Evolutionary conservation across 2,329 filamentous ascomycete genomes (phyloP), one percentile per base, ranked within the genome.

Genomic region (Ophiostoma piceae): DNA sequence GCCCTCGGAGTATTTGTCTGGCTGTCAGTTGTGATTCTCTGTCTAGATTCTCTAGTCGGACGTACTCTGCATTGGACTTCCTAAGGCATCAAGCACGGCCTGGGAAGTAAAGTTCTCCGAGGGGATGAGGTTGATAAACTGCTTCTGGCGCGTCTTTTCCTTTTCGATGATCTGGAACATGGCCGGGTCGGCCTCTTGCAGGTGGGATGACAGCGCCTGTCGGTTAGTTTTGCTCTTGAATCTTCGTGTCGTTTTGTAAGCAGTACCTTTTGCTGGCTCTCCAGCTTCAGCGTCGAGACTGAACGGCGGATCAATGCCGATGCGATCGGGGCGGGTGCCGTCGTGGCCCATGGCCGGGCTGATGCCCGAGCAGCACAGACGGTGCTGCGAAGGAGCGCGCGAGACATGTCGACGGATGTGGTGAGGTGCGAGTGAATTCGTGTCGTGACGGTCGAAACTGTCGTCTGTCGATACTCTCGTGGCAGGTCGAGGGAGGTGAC

Each of bases 1-100:
- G 68, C 95, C 95, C 80, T 99, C 95, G 0, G 95, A 98, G 82
- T 99, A 99, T 80, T 99, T 98, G 82, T 98, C 92, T 91, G 64
- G 14, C 19, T 26, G 67, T 68, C 57, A 72, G 67, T 19, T 7
- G 16, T 19, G 43, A 14, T 16, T 19, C 8, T 39, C 14, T 37
- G 11, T 5, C 29, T 9, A 12, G 4, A 2, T 9, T 11, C 60
- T 64, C 5, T 26, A 14, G 41, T 60, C 64, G 68, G 2, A 81
- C 86, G 74, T 82, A 94, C 92, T 97, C 80, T 96, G 93, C 93
- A 97, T 97, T 69, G 94, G 90, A 83, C 92, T 96, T 74, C 93
- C 93, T 72, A 97, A 84, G 43, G 93, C 92, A 84, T 97, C 93
- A 70, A 97, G 86, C 26, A 97, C 93, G 39, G 93, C 92, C 79